Evolutionary conservation across 192 early-diverging fungal species (phyloP).

Genomic region (Coemansia sp.): DNA sequence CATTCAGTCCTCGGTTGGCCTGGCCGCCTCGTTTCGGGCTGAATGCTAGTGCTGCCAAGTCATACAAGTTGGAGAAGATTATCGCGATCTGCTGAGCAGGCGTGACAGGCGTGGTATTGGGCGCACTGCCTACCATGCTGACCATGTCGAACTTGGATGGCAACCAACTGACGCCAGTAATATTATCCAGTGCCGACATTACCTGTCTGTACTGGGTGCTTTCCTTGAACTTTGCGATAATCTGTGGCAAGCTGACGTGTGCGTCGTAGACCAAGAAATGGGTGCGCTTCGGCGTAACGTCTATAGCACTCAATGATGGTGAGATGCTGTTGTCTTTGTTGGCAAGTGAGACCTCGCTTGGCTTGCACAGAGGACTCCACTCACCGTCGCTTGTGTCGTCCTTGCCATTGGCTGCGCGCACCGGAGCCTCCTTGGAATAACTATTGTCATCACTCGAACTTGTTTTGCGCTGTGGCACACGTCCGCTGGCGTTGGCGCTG

Average conservation of each 20-base stretch:
- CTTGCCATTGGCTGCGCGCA: neutral
- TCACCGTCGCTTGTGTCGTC: conserved; percentile 19
- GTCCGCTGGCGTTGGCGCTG: neutral
- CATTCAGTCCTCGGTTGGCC: neutral
- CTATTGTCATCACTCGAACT: neutral
- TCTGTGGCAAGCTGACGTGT: conserved; percentile 20
- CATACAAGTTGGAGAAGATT: conserved; percentile 41
- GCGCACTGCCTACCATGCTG: conserved; percentile 26
- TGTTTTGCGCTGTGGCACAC: neutral
- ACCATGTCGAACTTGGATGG: conserved; percentile 39
- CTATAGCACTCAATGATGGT: neutral
- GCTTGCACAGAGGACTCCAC: conserved; percentile 24
- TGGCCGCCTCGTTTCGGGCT: neutral
- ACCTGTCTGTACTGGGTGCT: conserved; percentile 16
- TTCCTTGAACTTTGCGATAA: conserved; percentile 23
- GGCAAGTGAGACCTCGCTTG: conserved; percentile 15
- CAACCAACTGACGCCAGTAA: conserved; percentile 27
- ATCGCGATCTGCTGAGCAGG: conserved; percentile 41
- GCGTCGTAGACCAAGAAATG: conserved; percentile 31
- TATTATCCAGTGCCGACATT: conserved; percentile 9
- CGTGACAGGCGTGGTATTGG: conserved; percentile 36
- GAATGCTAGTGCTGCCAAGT: conserved; percentile 20
- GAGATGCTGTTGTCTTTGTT: neutral
- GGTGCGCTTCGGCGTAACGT: neutral
- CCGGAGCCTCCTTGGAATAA: neutral